Conservation (phyloP, 208 protist genomes). For the Acanthamoeba sp. region DNA sequence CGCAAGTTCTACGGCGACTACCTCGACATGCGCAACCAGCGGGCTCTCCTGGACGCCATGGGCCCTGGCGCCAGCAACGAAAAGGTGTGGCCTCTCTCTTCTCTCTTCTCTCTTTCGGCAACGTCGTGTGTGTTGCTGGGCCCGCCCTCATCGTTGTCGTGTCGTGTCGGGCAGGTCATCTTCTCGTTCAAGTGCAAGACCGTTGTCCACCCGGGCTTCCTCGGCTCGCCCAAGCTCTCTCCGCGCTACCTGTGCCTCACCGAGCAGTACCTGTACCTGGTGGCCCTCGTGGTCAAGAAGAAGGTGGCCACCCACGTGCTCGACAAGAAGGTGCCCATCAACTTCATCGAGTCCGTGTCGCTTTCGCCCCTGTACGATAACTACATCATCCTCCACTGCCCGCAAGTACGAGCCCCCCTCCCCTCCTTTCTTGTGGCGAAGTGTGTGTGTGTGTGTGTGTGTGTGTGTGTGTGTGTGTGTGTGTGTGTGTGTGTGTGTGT, state of each 20-base stretch:
- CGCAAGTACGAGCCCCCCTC: constrained; percentile 1
- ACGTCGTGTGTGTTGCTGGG: too few species aligned
- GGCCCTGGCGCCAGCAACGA: constrained; percentile 64
- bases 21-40: constrained; percentile 68
- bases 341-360: constrained; percentile 11
- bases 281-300: constrained; percentile 66
- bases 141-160: background rate
- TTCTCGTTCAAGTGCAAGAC: constrained; percentile 67
- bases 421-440: background rate
- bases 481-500: background rate
- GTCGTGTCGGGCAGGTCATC: background rate
- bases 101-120: too few species aligned
- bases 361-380: constrained; percentile 63
- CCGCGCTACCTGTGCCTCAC: constrained; percentile 66
- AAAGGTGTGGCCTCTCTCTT: background rate
- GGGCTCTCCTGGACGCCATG: constrained; percentile 52
- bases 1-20: constrained; percentile 78
- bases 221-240: constrained; percentile 56
- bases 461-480: background rate
- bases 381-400: constrained; percentile 58
- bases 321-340: constrained; percentile 61
- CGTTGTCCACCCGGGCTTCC: constrained; percentile 53
- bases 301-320: constrained; percentile 74
- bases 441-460: background rate
- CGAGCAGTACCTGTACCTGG: constrained; percentile 31